These are phyloP conservation scores for Fusarium tupiense DNA, from an alignment of 2,329 filamentous ascomycete species.

Conservation along the genomic window DNA sequence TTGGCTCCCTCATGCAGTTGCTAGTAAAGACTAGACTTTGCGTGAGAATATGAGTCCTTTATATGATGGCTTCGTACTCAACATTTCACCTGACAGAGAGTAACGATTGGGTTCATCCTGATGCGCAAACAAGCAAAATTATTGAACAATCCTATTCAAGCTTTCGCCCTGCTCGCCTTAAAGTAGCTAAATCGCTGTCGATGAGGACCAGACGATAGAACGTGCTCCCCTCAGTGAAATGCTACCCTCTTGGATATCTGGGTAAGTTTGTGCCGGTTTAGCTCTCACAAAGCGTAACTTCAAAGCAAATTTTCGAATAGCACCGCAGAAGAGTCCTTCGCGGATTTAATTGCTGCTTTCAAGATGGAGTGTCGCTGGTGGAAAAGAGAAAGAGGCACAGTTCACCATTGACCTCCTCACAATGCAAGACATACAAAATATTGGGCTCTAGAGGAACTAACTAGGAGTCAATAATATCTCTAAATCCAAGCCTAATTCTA, in stretches of 20 bases:
- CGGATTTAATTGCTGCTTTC: neutral
- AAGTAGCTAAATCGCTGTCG: neutral
- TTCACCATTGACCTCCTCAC: neutral
- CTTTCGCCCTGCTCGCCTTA: too few relatives aligned
- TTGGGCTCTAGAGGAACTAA: neutral
- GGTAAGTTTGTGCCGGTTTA: neutral
- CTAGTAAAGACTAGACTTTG: neutral
- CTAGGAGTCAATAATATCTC: neutral
- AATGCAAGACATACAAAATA: neutral
- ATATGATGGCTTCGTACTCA: neutral
- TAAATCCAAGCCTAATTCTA: too few relatives aligned
- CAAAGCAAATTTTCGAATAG: neutral
- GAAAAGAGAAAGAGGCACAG: neutral
- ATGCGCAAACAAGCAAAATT: neutral
- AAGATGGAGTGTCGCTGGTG: neutral
- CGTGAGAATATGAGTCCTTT: neutral
- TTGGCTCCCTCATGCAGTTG: neutral
- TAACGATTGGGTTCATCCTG: neutral
- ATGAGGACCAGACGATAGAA: neutral
- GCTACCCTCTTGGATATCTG: neutral
- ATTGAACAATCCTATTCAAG: neutral
- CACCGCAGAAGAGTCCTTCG: neutral
- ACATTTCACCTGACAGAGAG: neutral
- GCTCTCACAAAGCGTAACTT: neutral
- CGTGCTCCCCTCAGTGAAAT: neutral